Percentiles rank a stretch among this genome's conserved stretches.
Evolutionary conservation across 2,329 filamentous ascomycete species (phyloP).

Genomic region (Trichocomaceae sp.): DNA sequence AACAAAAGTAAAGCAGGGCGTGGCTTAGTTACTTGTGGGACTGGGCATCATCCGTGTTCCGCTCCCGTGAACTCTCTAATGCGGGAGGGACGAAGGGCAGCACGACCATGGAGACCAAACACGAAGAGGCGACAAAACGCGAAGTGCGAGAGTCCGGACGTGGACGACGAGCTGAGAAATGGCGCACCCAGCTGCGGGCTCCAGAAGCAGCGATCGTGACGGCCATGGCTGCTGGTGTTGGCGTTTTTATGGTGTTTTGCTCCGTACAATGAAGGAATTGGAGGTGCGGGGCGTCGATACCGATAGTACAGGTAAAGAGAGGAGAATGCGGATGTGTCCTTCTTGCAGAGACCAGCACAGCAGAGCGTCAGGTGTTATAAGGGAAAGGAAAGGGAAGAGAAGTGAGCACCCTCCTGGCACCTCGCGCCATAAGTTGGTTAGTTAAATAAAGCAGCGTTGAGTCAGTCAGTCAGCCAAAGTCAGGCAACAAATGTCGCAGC

Average conservation of each 20-base stretch:
- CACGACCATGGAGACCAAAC: constrained; percentile 38
- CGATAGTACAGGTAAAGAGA: too few species aligned
- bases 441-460: not conserved
- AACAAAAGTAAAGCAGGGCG: constrained; percentile 9
- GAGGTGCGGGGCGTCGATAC: not conserved
- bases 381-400: not conserved
- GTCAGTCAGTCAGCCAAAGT: not conserved
- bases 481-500: too few species aligned
- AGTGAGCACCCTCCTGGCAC: not conserved
- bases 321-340: not conserved
- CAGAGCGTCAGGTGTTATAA: not conserved
- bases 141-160: constrained; percentile 34
- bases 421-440: not conserved
- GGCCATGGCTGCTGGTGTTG: constrained; percentile 2
- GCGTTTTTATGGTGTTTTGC: not conserved
- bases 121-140: constrained; percentile 36
- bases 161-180: constrained; percentile 39
- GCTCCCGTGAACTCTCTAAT: constrained; percentile 40
- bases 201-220: constrained; percentile 5
- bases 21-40: constrained; percentile 36
- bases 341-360: not conserved
- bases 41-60: constrained; percentile 32
- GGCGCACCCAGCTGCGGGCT: constrained; percentile 29
- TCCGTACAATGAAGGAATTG: not conserved
- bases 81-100: constrained; percentile 43